A percentile compares a stretch with the other conserved stretches of the same genome.
phyloP scores from a whole-genome alignment of 1,139 yeast species.

The Candida dubliniensis region DNA sequence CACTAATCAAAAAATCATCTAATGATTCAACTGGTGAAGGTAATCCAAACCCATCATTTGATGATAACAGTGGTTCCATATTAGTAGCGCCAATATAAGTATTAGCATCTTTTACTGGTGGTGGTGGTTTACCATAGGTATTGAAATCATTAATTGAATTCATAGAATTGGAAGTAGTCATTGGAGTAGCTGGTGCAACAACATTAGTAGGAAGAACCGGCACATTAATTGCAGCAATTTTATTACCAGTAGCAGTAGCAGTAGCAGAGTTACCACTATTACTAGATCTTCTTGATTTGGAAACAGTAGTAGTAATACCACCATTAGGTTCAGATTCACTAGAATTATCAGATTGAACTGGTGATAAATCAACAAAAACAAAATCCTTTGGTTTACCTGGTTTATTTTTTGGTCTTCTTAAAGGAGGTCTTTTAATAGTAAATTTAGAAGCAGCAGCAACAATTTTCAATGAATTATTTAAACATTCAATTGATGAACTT shows the following conservation, averaged over 20 bases:
- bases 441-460: slow-evolving; percentile 31
- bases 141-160: not conserved
- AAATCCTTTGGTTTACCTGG: slow-evolving; percentile 56
- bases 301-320: slow-evolving; percentile 1
- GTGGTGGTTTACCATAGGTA: not conserved
- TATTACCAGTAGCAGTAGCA: not conserved
- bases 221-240: not conserved
- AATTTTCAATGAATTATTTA: slow-evolving; percentile 46
- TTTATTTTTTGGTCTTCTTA: slow-evolving; percentile 50
- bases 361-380: slow-evolving; percentile 56
- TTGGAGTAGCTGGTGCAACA: slow-evolving; percentile 10
- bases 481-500: slow-evolving; percentile 35
- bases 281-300: slow-evolving; percentile 5
- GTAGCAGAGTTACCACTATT: not conserved
- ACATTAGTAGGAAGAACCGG: not conserved
- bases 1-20: slow-evolving; percentile 11
- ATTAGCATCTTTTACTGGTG: slow-evolving; percentile 5
- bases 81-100: slow-evolving; percentile 7
- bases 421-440: slow-evolving; percentile 45
- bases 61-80: not conserved
- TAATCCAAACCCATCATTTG: slow-evolving; percentile 4
- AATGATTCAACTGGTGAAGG: slow-evolving; percentile 16
- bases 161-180: slow-evolving; percentile 7
- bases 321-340: slow-evolving; percentile 4
- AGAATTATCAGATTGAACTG: slow-evolving; percentile 35